phyloP scores from a whole-genome alignment of 768 basidiomycete genomes.

The Mycena leptocephala region DNA sequence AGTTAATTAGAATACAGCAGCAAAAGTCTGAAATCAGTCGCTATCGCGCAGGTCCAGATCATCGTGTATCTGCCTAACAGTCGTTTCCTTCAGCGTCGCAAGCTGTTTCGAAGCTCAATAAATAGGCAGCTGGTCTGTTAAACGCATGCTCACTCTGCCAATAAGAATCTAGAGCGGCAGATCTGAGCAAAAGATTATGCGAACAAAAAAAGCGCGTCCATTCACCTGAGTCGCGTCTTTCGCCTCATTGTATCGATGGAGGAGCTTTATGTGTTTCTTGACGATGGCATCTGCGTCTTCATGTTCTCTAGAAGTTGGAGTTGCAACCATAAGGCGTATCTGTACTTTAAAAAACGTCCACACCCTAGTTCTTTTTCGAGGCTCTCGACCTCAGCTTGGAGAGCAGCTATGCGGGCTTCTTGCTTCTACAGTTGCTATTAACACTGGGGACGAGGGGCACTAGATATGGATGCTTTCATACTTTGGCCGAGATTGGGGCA shows the following conservation, averaged over 20 bases:
- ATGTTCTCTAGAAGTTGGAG: constrained; percentile 39
- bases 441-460: no score
- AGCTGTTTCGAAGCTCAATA: constrained; percentile 61
- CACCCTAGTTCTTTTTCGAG: constrained; percentile 68
- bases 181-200: not conserved
- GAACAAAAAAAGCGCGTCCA: not conserved
- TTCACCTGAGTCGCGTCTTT: constrained; percentile 87
- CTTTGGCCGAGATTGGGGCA: constrained; percentile 37
- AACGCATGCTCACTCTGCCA: constrained; percentile 69
- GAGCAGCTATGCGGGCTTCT: constrained; percentile 61
- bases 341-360: constrained; percentile 32
- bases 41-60: constrained; percentile 74
- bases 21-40: not conserved
- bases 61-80: constrained; percentile 81
- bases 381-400: constrained; percentile 65
- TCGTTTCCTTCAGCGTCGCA: constrained; percentile 78
- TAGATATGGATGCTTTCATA: no score
- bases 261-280: constrained; percentile 77
- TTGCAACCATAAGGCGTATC: not conserved
- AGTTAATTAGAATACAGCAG: not conserved
- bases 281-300: constrained; percentile 74
- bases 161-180: constrained; percentile 79
- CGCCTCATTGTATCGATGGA: constrained; percentile 86
- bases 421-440: constrained; percentile 59
- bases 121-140: not conserved